A percentile compares a stretch with the other conserved stretches of the same genome.
Evolutionary conservation across 345 rosid genomes (phyloP).

Genomic region (Limnanthes douglasii): DNA sequence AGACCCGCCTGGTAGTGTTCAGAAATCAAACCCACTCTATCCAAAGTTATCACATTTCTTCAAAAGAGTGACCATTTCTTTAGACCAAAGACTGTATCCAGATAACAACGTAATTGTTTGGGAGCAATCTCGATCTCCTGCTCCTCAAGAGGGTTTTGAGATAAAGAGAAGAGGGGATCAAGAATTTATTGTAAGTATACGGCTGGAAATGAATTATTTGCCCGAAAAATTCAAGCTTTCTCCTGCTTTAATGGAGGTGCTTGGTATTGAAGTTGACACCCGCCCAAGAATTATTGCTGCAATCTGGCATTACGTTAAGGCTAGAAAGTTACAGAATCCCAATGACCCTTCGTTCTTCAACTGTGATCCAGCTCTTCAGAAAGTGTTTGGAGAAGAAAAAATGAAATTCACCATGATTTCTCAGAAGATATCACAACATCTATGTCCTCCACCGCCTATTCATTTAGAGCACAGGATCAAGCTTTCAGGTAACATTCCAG

Average conservation of each 20-base stretch:
- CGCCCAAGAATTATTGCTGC: conserved; percentile 96
- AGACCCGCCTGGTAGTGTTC: conserved; percentile 76
- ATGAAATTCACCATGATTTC: conserved; percentile 80
- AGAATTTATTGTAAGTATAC: conserved; percentile 61
- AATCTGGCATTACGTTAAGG: conserved; percentile 98
- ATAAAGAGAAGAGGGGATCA: conserved; percentile 93
- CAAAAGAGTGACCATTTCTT: conserved; percentile 66
- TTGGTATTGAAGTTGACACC: conserved; percentile 91
- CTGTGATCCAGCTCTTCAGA: conserved; percentile 79
- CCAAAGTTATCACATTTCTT: conserved; percentile 90
- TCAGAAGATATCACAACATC: conserved; percentile 72
- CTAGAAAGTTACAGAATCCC: conserved; percentile 83
- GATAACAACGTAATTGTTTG: conserved; percentile 73
- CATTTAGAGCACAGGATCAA: conserved; percentile 85
- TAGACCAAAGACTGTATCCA: conserved; percentile 92
- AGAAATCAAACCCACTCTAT: conserved; percentile 50
- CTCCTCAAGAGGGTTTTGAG: conserved; percentile 93
- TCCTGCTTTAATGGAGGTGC: conserved; percentile 78
- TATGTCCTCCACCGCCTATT: conserved; percentile 79
- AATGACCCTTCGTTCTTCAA: conserved; percentile 74
- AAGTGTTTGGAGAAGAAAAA: conserved; percentile 87
- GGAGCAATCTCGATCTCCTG: conserved; percentile 90
- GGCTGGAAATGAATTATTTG: conserved; percentile 80
- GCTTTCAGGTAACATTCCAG: conserved; percentile 79
- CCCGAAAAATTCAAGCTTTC: conserved; percentile 97